Percentiles rank a stretch among this genome's conserved stretches.
phyloP scores from a whole-genome alignment of 2,329 filamentous ascomycete species.

The Didymella keratinophila region DNA sequence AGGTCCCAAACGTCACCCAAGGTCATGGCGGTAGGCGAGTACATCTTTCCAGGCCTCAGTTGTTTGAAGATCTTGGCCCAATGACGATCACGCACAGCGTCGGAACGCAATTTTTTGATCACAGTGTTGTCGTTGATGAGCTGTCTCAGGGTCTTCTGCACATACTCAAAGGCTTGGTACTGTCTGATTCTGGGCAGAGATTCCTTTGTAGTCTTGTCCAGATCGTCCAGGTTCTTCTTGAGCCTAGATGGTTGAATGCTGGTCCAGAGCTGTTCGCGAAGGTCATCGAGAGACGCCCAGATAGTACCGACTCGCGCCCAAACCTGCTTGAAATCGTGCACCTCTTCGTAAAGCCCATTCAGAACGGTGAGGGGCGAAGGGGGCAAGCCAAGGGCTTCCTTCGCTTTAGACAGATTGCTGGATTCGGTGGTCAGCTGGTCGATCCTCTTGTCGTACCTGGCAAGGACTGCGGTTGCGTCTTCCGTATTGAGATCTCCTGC shows the following conservation, averaged over 20 bases:
- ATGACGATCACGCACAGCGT: slow-evolving; percentile 93
- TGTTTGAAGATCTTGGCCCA: slow-evolving; percentile 99
- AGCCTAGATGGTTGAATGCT: slow-evolving; percentile 95
- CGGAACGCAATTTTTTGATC: slow-evolving; percentile 90
- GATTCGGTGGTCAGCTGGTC: slow-evolving; percentile 85
- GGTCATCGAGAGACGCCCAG: slow-evolving; percentile 94
- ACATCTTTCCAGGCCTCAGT: slow-evolving; percentile 89
- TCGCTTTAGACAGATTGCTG: slow-evolving; percentile 93
- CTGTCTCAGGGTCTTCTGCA: slow-evolving; percentile 87
- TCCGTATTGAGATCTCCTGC: slow-evolving; percentile 93
- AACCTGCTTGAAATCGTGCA: slow-evolving; percentile 98
- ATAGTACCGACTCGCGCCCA: slow-evolving; percentile 96
- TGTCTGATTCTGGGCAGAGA: slow-evolving; percentile 97
- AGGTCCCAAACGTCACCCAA: slow-evolving; percentile 99
- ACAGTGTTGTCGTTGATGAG: slow-evolving; percentile 90
- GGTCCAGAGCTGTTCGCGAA: slow-evolving; percentile 91
- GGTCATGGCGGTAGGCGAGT: slow-evolving; percentile 92
- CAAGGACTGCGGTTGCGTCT: slow-evolving; percentile 82
- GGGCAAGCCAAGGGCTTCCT: slow-evolving; percentile 92
- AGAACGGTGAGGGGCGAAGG: slow-evolving; percentile 82
- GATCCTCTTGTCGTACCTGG: slow-evolving; percentile 83
- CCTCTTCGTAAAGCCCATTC: slow-evolving; percentile 87
- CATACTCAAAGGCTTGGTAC: slow-evolving; percentile 99
- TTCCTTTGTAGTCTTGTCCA: slow-evolving; percentile 98
- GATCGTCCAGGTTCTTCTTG: slow-evolving; percentile 83